Conservation (phyloP, 164 flowering plant genomes). For the Sedum album region DNA sequence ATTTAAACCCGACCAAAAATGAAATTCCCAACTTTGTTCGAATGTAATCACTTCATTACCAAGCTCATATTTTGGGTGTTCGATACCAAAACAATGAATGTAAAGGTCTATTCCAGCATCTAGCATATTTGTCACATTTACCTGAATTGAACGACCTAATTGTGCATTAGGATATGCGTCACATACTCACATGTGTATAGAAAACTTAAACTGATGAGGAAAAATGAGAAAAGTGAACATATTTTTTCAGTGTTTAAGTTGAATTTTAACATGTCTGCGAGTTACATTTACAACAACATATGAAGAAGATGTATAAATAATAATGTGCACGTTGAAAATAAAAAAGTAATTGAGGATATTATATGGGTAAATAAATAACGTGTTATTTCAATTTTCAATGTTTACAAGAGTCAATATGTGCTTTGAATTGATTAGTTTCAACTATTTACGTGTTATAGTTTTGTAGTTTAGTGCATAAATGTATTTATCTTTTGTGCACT, state of each 20-base stretch:
- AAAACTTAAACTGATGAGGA: background rate
- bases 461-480: too few species aligned
- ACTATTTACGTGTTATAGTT: too few species aligned
- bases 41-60: background rate
- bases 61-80: background rate
- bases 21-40: background rate
- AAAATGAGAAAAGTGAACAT: background rate
- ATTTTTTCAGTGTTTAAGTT: background rate
- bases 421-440: too few species aligned
- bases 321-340: too few species aligned
- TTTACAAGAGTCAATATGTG: too few species aligned
- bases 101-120: background rate
- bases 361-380: too few species aligned
- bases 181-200: background rate
- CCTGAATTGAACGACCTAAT: background rate
- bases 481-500: too few species aligned
- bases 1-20: background rate
- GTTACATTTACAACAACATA: too few species aligned
- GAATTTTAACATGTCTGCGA: too few species aligned
- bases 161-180: background rate
- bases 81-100: background rate
- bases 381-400: too few species aligned
- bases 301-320: too few species aligned
- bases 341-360: too few species aligned
- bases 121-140: background rate